Percentiles rank a stretch among this genome's conserved stretches.
Conservation (phyloP, 495 filamentous ascomycete species). For the Xylaria sp. region DNA sequence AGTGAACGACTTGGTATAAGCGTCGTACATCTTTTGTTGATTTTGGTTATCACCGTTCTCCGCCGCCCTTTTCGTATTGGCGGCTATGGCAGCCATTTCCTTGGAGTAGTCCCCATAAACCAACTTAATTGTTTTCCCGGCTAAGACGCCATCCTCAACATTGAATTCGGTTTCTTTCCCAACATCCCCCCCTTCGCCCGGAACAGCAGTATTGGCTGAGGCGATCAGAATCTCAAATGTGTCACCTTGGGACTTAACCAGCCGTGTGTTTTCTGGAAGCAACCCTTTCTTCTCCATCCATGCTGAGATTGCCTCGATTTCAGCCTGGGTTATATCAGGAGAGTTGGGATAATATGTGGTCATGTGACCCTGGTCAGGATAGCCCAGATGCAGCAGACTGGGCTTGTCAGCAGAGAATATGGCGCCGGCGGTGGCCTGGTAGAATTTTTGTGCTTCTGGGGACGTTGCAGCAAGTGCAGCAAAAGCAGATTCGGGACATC, state of each 20-base stretch:
- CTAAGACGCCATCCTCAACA: conserved; percentile 65
- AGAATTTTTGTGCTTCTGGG: conserved; percentile 65
- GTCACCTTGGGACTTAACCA: conserved; percentile 74
- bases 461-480: conserved; percentile 72
- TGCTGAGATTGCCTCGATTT: conserved; percentile 74
- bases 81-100: conserved; percentile 81
- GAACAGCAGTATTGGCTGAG: conserved; percentile 61
- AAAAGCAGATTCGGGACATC: conserved; percentile 70
- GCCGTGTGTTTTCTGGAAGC: conserved; percentile 83
- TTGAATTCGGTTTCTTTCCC: conserved; percentile 70
- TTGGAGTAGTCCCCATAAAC: conserved; percentile 84
- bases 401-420: conserved; percentile 76
- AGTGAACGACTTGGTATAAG: conserved; percentile 85
- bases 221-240: conserved; percentile 86
- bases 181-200: conserved; percentile 69
- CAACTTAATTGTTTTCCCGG: conserved; percentile 72
- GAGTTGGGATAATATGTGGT: conserved; percentile 94
- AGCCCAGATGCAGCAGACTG: conserved; percentile 83
- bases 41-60: conserved; percentile 82
- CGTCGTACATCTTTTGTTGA: conserved; percentile 82
- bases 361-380: conserved; percentile 81
- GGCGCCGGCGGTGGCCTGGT: conserved; percentile 71
- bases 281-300: conserved; percentile 77
- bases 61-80: conserved; percentile 72
- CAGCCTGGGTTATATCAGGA: conserved; percentile 80